These are phyloP conservation scores for Proteromonas lacertae DNA, from an alignment of 352 stramenopile species.

Conservation along the genomic window DNA sequence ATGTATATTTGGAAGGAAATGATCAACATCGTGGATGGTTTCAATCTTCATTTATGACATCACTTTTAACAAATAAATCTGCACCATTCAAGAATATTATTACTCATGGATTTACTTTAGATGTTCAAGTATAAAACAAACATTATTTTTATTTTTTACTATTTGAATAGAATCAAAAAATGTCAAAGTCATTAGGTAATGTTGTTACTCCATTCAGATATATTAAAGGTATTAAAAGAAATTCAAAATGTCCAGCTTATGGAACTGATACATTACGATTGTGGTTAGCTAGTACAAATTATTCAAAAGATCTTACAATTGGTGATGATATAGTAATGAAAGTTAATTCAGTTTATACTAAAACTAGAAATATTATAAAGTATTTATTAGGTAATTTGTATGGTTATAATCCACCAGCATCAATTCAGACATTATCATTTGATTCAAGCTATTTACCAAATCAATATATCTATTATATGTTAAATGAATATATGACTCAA, in stretches of 20 bases:
- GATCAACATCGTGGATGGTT: constrained; percentile 96
- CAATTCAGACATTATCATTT: constrained; percentile 34
- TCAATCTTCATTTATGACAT: constrained; percentile 80
- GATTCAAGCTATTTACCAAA: constrained; percentile 52
- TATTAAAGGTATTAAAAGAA: constrained; percentile 57
- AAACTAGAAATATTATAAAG: constrained; percentile 73
- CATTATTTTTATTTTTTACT: no score
- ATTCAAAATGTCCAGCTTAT: constrained; percentile 46
- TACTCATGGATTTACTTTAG: constrained; percentile 91
- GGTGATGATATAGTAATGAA: constrained; percentile 57
- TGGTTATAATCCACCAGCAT: constrained; percentile 44
- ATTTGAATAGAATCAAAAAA: no score
- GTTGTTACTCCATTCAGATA: constrained; percentile 19
- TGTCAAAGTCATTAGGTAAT: constrained; percentile 79
- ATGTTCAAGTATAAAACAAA: constrained; percentile 80
- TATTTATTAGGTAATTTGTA: constrained; percentile 81
- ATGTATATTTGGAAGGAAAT: constrained; percentile 75
- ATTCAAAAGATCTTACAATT: constrained; percentile 68
- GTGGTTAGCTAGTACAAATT: constrained; percentile 87
- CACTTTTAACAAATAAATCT: constrained; percentile 33
- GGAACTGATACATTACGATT: constrained; percentile 78
- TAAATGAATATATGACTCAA: constrained; percentile 31
- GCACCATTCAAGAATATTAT: constrained; percentile 78
- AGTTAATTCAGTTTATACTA: constrained; percentile 35
- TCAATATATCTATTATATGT: constrained; percentile 68